phyloP scores from a whole-genome alignment of 768 basidiomycete species.

The Psilocybe subaeruginosa region DNA sequence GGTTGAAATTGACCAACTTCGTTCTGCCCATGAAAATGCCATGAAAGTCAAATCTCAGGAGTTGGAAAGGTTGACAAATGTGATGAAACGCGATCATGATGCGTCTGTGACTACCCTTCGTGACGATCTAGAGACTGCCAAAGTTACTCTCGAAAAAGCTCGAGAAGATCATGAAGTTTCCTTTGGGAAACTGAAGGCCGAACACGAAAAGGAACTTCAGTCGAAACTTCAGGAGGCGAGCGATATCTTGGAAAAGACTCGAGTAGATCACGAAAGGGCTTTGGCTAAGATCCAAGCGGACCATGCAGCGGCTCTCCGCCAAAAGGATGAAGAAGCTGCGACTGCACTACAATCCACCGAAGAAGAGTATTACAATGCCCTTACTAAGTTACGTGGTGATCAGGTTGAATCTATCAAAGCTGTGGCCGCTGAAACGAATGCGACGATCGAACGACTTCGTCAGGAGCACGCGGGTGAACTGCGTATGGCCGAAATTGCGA shows the following conservation, averaged over 20 bases:
- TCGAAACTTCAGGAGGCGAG: constrained; percentile 59
- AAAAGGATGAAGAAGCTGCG: constrained; percentile 62
- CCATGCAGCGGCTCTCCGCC: constrained; percentile 58
- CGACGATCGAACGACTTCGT: constrained; percentile 67
- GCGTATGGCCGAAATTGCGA: constrained; percentile 74
- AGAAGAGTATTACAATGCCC: constrained; percentile 80
- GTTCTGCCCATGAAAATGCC: constrained; percentile 51
- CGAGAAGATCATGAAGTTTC: constrained; percentile 62
- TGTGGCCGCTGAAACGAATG: constrained; percentile 61
- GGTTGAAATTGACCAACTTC: constrained; percentile 48
- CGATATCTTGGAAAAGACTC: constrained; percentile 46
- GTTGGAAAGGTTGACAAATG: constrained; percentile 49
- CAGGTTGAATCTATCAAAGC: constrained; percentile 69
- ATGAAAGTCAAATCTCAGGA: constrained; percentile 38
- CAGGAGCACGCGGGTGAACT: constrained; percentile 79
- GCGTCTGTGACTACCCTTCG: constrained; percentile 37
- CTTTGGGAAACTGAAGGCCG: constrained; percentile 57
- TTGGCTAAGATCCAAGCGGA: constrained; percentile 51
- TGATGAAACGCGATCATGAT: constrained; percentile 37
- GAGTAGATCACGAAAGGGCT: constrained; percentile 56
- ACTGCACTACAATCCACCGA: constrained; percentile 67
- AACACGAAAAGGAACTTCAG: constrained; percentile 58
- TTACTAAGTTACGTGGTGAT: constrained; percentile 75
- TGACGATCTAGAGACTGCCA: constrained; percentile 46
- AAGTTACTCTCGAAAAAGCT: constrained; percentile 44